Conservation (phyloP, 371 early-diverging fungal genomes). For the Lichtheimia ramosa region DNA sequence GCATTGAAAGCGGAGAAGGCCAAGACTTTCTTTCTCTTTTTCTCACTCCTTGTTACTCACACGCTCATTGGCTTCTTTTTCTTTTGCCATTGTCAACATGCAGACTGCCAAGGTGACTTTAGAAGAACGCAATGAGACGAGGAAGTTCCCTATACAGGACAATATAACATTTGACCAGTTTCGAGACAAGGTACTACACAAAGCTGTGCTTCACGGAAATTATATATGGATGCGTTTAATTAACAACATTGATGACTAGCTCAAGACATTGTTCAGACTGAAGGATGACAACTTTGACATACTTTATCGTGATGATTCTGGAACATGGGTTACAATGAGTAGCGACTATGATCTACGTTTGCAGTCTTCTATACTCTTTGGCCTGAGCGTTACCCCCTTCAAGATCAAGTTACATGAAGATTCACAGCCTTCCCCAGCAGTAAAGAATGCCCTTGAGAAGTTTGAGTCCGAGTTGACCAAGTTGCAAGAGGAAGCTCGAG, state of each 20-base stretch:
- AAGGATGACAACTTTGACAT: constrained; percentile 1
- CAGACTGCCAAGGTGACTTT: background rate
- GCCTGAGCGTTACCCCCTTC: no score
- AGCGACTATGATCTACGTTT: background rate
- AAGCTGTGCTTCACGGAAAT: background rate
- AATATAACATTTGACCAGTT: background rate
- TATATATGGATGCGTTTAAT: background rate
- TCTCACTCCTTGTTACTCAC: background rate
- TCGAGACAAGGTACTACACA: background rate
- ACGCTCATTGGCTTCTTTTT: background rate
- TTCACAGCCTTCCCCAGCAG: background rate
- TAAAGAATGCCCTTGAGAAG: background rate
- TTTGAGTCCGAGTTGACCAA: background rate
- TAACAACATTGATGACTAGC: background rate
- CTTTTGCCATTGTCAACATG: background rate
- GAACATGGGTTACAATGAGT: constrained; percentile 1
- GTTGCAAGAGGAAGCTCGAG: background rate
- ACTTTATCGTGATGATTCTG: background rate
- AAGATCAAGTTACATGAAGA: no score
- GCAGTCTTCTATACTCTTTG: no score
- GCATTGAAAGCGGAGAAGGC: background rate
- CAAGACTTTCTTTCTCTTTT: constrained; percentile 4
- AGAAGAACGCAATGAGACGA: background rate
- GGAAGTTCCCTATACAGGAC: background rate
- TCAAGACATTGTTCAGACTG: background rate